Base-by-base conservation (phyloP, 2,329 filamentous ascomycete genomes). In the Delphinella strobiligena region DNA sequence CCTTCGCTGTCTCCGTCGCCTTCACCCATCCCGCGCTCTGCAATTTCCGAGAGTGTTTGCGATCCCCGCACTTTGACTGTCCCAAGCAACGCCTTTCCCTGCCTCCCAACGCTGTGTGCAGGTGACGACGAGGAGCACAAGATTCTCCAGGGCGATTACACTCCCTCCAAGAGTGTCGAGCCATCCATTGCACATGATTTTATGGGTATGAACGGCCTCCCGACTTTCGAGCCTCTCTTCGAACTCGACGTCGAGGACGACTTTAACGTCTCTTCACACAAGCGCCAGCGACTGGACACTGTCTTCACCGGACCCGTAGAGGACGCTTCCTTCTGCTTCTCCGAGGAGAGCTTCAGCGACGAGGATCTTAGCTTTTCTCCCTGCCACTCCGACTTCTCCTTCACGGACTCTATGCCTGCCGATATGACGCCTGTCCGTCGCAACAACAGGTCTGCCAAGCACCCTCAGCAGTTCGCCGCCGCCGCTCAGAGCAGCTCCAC, bases 181-280 rank as follows among this genome's bases (percentile, higher is more conserved):
- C 55, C 62, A 52, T 55, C 64, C 49, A 58, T 61, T 31, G 56
- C 54, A 36, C 51, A 54, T 41, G 62, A 69, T 50, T 66, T 72
- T 49, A 37, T 41, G 39, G 64, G 68, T 49, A 66, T 70, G 46
- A 62, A 72, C 64, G 74, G 74, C 17, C 71, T 91, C 19, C 80
- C 82, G 18, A 68, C 72, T 7, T 93, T 93, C 51, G 84, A 93
- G 60, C 82, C 86, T 49, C 76, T 93, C 49, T 91, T 88, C 17
- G 87, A 93, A 53, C 72, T 94, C 41, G 88, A 94, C 59, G 87
- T 83, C 1, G 88, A 94, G 53, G 85, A 93, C 71, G 85, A 91
- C 57, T 86, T 93, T 53, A 27, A 27, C 22, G 80, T 76, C 58
- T 73, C 74, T 44, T 69, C 71, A 41, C 72, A 64, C 54, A 86